Evolutionary conservation across 2,329 filamentous ascomycete species (phyloP), one percentile per base, ranked within the genome.

Genomic region (Trichothecium roseum): DNA sequence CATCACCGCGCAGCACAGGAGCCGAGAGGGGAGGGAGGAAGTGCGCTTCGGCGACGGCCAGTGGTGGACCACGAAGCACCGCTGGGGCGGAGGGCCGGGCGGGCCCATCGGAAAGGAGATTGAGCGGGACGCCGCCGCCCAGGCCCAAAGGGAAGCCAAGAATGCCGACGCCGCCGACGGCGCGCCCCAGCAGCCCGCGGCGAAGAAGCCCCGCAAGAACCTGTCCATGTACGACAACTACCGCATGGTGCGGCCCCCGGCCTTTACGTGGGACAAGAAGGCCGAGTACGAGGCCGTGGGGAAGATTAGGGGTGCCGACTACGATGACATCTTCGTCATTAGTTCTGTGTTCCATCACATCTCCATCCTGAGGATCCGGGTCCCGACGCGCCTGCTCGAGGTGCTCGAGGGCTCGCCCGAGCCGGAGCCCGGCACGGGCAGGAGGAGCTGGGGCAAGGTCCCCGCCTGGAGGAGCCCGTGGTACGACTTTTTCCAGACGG

Each of bases 271-370:
- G 76, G 76, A 81, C 47, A 63, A 60, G 39, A 77, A 76, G 54
- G 65, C 68, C 20, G 60, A 63, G 24, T 80, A 79, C 48, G 54
- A 62, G 40, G 63, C 73, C 16, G 72, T 81, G 38, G 75, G 75
- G 5, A 68, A 66, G 42, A 50, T 53, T 9, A 45, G 45, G 1
- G 68, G 66, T 3, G 59, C 53, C 2, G 60, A 60, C 24, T 69
- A 68, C 46, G 76, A 81, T 43, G 75, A 81, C 44, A 57, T 80
- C 2, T 80, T 77, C 42, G 60, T 81, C 28, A 50, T 80, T 28
- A 78, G 72, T 52, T 66, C 64, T 4, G 51, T 80, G 20, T 78
- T 78, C 49, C 76, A 81, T 46, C 76, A 81, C 46, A 42, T 81
- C 10, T 70, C 64, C 18, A 52, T 81, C 32, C 47, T 80, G 38